Base-by-base conservation (phyloP, 768 basidiomycete species). In the Serendipita vermifera region DNA sequence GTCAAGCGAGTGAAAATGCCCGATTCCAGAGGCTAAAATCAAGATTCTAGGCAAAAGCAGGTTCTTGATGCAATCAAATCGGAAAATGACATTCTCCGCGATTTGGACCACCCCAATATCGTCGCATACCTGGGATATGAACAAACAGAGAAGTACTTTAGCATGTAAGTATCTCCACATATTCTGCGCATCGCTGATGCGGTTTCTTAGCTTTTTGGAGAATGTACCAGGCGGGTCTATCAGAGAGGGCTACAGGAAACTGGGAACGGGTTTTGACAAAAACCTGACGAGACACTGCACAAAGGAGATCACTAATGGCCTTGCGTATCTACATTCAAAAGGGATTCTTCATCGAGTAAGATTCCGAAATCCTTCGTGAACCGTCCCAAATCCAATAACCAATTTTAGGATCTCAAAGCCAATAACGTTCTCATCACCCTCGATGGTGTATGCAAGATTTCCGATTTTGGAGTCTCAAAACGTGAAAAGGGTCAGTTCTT, bases 171-270 rank as follows among this genome's bases (percentile, higher is more conserved):
- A 41, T 38, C 5, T 13, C 14, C 5, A 54, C 36, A 32, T 55
- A 27, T 48, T 29, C 40, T 38, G 20, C 11, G 5, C 1, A 31
- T 24, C 5, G 24, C 13, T 1, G 46, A 15, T 5, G 14, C 27
- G 15, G 17, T 54, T 32, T 22, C 5, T 38, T 48, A 74, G 73
- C 60, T 75, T 76, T 67, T 67, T 76, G 35, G 75, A 76, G 57
- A 75, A 76, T 59, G 73, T 76, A 3, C 72, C 73, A 7, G 75
- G 75, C 61, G 75, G 75, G 1, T 74, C 73, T 4, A 70, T 76
- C 56, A 88, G 90, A 62, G 81, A 86, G 65, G 83, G 90, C 70
- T 68, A 98, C 61, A 81, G 86, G 55, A 89, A 89, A 59, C 85
- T 97, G 65, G 92, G 91, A 60, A 87, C 86, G 65, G 68, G 73